Percentiles rank a stretch among this genome's conserved stretches.
These are phyloP conservation scores for Aspergillus piperis DNA, from an alignment of 2,329 filamentous ascomycete species.

Conservation along the genomic window DNA sequence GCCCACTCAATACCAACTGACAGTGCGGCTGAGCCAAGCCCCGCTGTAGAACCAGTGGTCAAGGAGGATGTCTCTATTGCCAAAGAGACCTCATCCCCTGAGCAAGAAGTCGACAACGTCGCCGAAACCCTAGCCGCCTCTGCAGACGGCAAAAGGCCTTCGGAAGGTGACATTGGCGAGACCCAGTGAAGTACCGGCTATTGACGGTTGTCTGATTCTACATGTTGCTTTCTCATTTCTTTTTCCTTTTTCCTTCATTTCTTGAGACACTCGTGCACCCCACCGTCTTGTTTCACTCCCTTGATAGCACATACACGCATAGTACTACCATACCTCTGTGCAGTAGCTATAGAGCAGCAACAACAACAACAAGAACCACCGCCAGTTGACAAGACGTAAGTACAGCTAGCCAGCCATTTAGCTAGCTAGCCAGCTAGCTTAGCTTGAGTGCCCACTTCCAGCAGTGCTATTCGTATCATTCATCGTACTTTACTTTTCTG, in stretches of 20 bases:
- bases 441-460: background rate
- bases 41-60: constrained; percentile 6
- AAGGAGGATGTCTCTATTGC: background rate
- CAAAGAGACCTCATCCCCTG: constrained; percentile 8
- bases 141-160: constrained; percentile 30
- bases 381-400: background rate
- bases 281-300: background rate
- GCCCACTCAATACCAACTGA: constrained; percentile 11
- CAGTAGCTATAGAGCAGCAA: background rate
- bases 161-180: constrained; percentile 22
- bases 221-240: background rate
- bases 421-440: too few relatives aligned
- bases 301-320: constrained; percentile 1
- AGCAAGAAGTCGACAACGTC: constrained; percentile 23
- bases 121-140: constrained; percentile 27
- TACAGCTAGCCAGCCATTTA: background rate
- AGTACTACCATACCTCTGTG: background rate
- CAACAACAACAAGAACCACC: background rate
- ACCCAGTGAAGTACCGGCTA: background rate
- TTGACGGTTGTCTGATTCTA: background rate
- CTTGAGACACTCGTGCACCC: background rate
- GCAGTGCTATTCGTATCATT: background rate
- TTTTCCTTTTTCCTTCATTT: background rate
- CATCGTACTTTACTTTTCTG: background rate
- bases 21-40: constrained; percentile 6